These are phyloP conservation scores for Aspergillus nomiae DNA, from an alignment of 2,329 filamentous ascomycete genomes.

Conservation along the genomic window DNA sequence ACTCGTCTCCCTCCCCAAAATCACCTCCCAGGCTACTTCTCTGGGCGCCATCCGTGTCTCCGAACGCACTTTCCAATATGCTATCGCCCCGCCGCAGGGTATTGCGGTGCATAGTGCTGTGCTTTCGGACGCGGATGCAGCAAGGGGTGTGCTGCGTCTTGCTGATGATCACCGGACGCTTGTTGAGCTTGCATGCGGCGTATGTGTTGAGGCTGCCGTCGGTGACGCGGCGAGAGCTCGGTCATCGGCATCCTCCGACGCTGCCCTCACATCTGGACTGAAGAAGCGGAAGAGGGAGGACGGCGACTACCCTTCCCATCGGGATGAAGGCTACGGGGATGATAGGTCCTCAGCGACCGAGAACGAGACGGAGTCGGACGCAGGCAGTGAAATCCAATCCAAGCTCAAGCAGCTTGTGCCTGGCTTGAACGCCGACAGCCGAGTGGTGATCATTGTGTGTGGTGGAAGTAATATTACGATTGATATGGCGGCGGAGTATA, in stretches of 20 bases:
- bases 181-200: slow-evolving; percentile 84
- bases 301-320: slow-evolving; percentile 13
- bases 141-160: slow-evolving; percentile 72
- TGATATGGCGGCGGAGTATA: slow-evolving; percentile 62
- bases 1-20: slow-evolving; percentile 66
- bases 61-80: slow-evolving; percentile 67
- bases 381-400: slow-evolving; percentile 27
- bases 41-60: slow-evolving; percentile 75
- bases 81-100: slow-evolving; percentile 46
- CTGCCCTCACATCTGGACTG: slow-evolving; percentile 12
- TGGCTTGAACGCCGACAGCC: slow-evolving; percentile 64
- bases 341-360: slow-evolving; percentile 33
- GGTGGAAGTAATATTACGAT: slow-evolving; percentile 71
- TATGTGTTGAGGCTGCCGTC: slow-evolving; percentile 62
- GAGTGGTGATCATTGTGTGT: slow-evolving; percentile 83
- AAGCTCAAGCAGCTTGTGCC: slow-evolving; percentile 64
- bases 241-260: slow-evolving; percentile 9
- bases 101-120: slow-evolving; percentile 62
- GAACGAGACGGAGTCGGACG: slow-evolving; percentile 27
- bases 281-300: slow-evolving; percentile 34
- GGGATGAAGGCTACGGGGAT: slow-evolving; percentile 40
- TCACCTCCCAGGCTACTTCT: slow-evolving; percentile 74
- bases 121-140: slow-evolving; percentile 75
- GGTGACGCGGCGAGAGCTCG: slow-evolving; percentile 30
- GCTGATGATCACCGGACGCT: slow-evolving; percentile 80